Conservation (phyloP, 2,329 filamentous ascomycete species). For the Colletotrichum navitas region DNA sequence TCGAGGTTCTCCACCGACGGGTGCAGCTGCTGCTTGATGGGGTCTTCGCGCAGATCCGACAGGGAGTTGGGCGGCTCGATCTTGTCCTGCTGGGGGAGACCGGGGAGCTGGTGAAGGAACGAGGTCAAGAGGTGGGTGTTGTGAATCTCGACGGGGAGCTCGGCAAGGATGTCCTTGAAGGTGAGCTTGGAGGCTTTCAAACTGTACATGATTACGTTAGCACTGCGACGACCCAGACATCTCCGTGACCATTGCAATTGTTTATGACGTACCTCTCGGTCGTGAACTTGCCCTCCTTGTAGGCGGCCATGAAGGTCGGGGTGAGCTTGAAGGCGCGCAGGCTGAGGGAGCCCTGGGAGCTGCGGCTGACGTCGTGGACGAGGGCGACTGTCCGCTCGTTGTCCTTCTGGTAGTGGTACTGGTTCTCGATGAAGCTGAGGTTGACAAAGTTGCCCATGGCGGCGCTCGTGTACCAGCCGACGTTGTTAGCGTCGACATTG, state of each 20-base stretch:
- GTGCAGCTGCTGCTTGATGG: slow-evolving; percentile 75
- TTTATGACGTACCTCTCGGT: slow-evolving; percentile 79
- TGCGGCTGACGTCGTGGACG: slow-evolving; percentile 95
- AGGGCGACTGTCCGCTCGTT: slow-evolving; percentile 90
- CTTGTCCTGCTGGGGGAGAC: slow-evolving; percentile 72
- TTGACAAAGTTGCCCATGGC: slow-evolving; percentile 99
- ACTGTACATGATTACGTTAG: slow-evolving; percentile 60
- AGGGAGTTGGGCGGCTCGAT: slow-evolving; percentile 84
- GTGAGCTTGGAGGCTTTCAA: slow-evolving; percentile 94
- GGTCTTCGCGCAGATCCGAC: slow-evolving; percentile 78
- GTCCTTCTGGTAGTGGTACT: slow-evolving; percentile 96
- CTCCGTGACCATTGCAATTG: not conserved
- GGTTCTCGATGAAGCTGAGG: slow-evolving; percentile 95
- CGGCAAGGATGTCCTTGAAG: slow-evolving; percentile 93
- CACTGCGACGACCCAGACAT: not conserved
- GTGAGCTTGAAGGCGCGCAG: slow-evolving; percentile 92
- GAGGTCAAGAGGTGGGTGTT: slow-evolving; percentile 98
- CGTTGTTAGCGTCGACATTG: slow-evolving; percentile 97
- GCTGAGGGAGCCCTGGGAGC: slow-evolving; percentile 90
- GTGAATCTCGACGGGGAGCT: slow-evolving; percentile 90
- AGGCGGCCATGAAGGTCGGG: slow-evolving; percentile 87
- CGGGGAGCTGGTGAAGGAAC: slow-evolving; percentile 92
- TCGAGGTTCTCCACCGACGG: slow-evolving; percentile 93
- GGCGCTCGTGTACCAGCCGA: slow-evolving; percentile 98
- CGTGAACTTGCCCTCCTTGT: slow-evolving; percentile 98